phyloP scores from a whole-genome alignment of 305 asterid species.

The Fraxinus nigra region DNA sequence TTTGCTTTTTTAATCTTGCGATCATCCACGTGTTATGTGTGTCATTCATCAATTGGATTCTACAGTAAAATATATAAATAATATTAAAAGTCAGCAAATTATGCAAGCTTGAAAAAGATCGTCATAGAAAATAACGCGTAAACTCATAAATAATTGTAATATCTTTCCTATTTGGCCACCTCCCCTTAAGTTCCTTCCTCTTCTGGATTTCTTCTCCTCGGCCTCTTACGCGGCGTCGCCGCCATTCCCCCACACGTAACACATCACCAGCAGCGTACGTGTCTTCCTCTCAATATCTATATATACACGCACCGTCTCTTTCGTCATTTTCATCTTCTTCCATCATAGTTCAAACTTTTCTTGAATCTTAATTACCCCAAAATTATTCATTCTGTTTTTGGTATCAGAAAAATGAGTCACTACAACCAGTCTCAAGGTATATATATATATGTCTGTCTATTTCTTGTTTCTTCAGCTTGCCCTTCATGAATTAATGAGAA shows the following conservation, averaged over 20 bases:
- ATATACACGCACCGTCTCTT: background rate
- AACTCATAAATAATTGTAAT: background rate
- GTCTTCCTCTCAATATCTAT: background rate
- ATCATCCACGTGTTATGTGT: background rate
- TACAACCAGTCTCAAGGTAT: conserved; percentile 18
- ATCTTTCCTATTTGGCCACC: background rate
- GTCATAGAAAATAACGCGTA: background rate
- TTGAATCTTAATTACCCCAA: background rate
- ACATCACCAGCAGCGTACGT: background rate
- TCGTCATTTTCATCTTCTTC: background rate
- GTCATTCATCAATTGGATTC: background rate
- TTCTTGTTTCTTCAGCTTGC: background rate
- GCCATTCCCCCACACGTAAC: background rate
- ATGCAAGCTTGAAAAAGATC: background rate
- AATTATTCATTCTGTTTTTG: background rate
- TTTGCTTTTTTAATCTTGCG: background rate
- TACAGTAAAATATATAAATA: background rate
- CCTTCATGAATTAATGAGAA: background rate
- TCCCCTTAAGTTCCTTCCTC: background rate
- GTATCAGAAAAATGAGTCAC: conserved; percentile 6
- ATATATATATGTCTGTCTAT: background rate
- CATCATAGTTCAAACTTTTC: background rate
- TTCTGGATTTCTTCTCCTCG: background rate
- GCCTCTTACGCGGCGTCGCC: conserved; percentile 17
- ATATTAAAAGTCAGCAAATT: background rate